Base-by-base conservation (phyloP, 2,329 filamentous ascomycete species). In the Paraphoma chrysanthemicola region DNA sequence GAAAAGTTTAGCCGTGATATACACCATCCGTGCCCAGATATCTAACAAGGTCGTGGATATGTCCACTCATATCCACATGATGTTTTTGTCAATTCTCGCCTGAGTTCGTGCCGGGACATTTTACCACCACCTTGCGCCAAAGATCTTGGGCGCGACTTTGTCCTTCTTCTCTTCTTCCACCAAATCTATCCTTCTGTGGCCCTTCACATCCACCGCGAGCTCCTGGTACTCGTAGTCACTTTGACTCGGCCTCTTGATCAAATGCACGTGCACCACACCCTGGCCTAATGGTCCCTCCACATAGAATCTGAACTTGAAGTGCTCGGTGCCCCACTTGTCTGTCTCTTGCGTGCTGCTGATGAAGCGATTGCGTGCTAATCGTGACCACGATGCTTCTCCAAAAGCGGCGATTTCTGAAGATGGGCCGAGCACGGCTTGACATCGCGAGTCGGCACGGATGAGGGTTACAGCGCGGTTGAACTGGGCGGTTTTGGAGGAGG, bases 401-500 rank as follows among this genome's bases (percentile, higher is more conserved):
- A 90, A 91, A 0, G 93, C 92, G 18, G 82, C 83, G 54, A 98
- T 94, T 72, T 93, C 85, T 58, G 88, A 88, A 39, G 71, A 73
- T 14, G 92, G 88, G 12, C 93, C 93, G 1, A 98, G 84, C 6
- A 96, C 74, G 54, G 89, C 86, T 29, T 88, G 81, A 71, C 91
- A 96, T 54, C 86, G 82, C 0, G 85, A 75, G 70, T 96, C 90
- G 50, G 85, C 83, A 73, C 89, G 91, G 73, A 98, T 88, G 59
- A 88, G 87, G 70, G 91, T 86, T 46, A 96, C 90, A 0, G 92
- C 91, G 61, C 90, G 89, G 79, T 96, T 96, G 83, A 96, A 97
- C 73, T 95, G 88, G 54, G 88, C 86, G 14, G 90, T 94, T 77
- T 92, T 93, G 81, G 91, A 95, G 71, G 93, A 90, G 17, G 90